phyloP scores from a whole-genome alignment of 2,329 filamentous ascomycete genomes.

The Trichoderma sp. region DNA sequence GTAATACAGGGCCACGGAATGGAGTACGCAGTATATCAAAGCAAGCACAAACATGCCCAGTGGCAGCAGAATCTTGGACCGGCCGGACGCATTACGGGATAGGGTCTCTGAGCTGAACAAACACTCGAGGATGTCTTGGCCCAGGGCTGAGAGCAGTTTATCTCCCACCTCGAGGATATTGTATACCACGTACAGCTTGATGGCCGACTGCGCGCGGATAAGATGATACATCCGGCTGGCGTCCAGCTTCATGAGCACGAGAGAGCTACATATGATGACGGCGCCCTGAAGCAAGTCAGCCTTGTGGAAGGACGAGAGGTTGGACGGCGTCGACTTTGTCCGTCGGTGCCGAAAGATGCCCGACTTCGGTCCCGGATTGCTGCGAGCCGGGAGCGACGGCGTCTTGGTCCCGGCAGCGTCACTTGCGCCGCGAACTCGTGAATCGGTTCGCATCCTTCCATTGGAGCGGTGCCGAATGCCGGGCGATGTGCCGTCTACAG shows the following conservation, averaged over 20 bases:
- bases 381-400: conserved; percentile 33
- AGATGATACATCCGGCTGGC: conserved; percentile 98
- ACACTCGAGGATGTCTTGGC: conserved; percentile 95
- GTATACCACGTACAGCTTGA: conserved; percentile 98
- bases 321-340: conserved; percentile 83
- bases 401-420: conserved; percentile 20
- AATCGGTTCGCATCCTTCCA: conserved; percentile 17
- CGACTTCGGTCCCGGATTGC: conserved; percentile 37
- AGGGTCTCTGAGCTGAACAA: conserved; percentile 92
- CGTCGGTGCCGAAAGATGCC: conserved; percentile 66
- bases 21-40: conserved; percentile 82
- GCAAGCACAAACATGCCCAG: conserved; percentile 90
- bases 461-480: conserved; percentile 14
- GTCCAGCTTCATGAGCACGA: conserved; percentile 86
- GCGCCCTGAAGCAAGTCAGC: conserved; percentile 91
- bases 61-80: conserved; percentile 87
- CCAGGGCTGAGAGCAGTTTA: conserved; percentile 84
- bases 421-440: neutral
- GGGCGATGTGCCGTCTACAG: conserved; percentile 31
- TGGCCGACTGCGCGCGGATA: conserved; percentile 92
- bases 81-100: conserved; percentile 82
- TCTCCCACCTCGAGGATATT: conserved; percentile 95
- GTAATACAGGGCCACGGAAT: conserved; percentile 89
- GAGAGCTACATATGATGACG: conserved; percentile 83
- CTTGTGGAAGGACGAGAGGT: conserved; percentile 85